Conservation (phyloP, 257 asterid species). For the Solanum corneliomulleri region DNA sequence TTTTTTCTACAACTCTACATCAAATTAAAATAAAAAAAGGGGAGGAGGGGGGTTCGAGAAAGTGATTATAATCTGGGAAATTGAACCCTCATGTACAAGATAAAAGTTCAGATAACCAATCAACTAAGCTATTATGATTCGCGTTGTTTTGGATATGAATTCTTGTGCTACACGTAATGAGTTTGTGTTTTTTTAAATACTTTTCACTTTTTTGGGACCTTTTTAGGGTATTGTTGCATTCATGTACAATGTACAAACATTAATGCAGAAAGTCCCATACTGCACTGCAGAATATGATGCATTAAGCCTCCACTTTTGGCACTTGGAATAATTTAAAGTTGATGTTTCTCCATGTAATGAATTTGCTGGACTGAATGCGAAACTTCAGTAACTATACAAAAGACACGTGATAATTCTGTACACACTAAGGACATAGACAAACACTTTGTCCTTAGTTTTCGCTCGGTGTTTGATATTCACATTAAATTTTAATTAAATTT, state of each 20-base stretch:
- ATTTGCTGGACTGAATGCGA: not conserved
- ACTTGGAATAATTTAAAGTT: not conserved
- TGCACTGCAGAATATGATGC: not conserved
- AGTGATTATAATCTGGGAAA: too few relatives aligned
- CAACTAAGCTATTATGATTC: too few relatives aligned
- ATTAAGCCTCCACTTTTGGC: not conserved
- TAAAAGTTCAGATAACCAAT: too few relatives aligned
- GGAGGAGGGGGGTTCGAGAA: rapidly evolving
- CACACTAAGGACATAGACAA: not conserved
- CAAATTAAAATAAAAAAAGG: too few relatives aligned
- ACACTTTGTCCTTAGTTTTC: rapidly evolving
- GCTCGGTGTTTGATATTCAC: too few relatives aligned
- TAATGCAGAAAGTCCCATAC: not conserved
- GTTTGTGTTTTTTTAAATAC: not conserved
- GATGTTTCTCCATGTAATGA: not conserved
- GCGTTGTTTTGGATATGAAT: not conserved
- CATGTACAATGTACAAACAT: not conserved
- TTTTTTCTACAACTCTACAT: not conserved
- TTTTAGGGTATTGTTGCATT: not conserved
- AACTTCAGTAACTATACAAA: not conserved
- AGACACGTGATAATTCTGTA: not conserved
- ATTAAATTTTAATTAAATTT: rapidly evolving
- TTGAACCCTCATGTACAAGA: too few relatives aligned
- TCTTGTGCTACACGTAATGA: not conserved
- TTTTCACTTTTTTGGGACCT: not conserved